A percentile compares a stretch with the other conserved stretches of the same genome.
Conservation (phyloP, 768 basidiomycete genomes). For the Tricholoma saponaceum region DNA sequence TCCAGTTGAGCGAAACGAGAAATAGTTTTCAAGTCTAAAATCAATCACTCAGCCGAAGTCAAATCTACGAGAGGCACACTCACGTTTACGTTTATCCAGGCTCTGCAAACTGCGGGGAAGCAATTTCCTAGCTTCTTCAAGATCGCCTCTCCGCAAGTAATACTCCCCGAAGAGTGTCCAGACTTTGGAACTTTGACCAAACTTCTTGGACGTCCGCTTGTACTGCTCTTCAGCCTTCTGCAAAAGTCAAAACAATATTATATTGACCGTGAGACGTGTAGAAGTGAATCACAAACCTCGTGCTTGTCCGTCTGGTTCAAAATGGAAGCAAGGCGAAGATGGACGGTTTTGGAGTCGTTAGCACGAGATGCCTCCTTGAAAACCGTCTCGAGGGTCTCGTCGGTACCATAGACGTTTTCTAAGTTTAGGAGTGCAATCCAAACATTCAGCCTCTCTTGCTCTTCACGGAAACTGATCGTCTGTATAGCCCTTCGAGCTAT, state of each 20-base stretch:
- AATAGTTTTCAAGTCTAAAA: conserved; percentile 88
- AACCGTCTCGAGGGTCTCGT: conserved; percentile 68
- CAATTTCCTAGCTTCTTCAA: conserved; percentile 81
- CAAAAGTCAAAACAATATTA: conserved; percentile 1
- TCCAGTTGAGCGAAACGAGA: conserved; percentile 94
- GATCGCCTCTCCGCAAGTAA: conserved; percentile 66
- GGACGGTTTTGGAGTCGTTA: conserved; percentile 90
- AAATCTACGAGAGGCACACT: conserved; percentile 23
- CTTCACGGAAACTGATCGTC: conserved; percentile 93
- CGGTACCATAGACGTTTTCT: conserved; percentile 90
- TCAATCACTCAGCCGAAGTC: neutral
- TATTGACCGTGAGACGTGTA: neutral
- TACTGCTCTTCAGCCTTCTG: conserved; percentile 94
- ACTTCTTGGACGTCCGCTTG: conserved; percentile 89
- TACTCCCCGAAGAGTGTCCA: conserved; percentile 90
- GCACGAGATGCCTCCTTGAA: conserved; percentile 89
- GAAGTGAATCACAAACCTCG: conserved; percentile 46
- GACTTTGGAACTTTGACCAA: conserved; percentile 86
- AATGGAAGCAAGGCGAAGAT: conserved; percentile 81
- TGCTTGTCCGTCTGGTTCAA: conserved; percentile 79
- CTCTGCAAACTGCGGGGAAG: conserved; percentile 86
- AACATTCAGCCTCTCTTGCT: conserved; percentile 92
- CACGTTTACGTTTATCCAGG: conserved; percentile 92
- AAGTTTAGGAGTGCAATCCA: conserved; percentile 97
- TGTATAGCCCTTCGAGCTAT: conserved; percentile 80